These are phyloP conservation scores for Penicillium sp. DNA, from an alignment of 2,329 filamentous ascomycete species.

Conservation along the genomic window DNA sequence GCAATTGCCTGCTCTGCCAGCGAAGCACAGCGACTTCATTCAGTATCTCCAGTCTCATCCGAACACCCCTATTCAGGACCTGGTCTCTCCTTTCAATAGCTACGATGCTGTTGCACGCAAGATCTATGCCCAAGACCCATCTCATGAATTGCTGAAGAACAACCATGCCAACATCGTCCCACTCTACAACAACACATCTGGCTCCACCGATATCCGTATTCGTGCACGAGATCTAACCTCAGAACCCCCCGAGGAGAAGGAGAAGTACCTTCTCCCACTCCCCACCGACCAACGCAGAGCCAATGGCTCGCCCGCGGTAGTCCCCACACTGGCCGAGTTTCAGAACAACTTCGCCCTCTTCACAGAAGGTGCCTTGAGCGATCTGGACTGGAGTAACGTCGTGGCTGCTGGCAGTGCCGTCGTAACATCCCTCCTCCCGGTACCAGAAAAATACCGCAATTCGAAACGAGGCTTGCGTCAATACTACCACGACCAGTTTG, in stretches of 20 bases:
- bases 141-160: slow-evolving; percentile 32
- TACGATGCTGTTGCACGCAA: slow-evolving; percentile 42
- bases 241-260: slow-evolving; percentile 33
- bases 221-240: slow-evolving; percentile 38
- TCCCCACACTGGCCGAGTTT: slow-evolving; percentile 70
- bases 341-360: slow-evolving; percentile 80
- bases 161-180: slow-evolving; percentile 41
- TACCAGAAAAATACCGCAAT: slow-evolving; percentile 63
- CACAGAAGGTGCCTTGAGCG: slow-evolving; percentile 74
- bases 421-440: slow-evolving; percentile 75
- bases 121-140: slow-evolving; percentile 45
- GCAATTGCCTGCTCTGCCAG: background rate
- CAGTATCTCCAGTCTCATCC: background rate
- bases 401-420: slow-evolving; percentile 81
- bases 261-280: slow-evolving; percentile 41
- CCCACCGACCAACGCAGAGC: slow-evolving; percentile 60
- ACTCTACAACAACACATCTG: slow-evolving; percentile 31
- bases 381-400: slow-evolving; percentile 81
- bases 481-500: slow-evolving; percentile 82
- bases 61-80: background rate
- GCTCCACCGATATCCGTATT: slow-evolving; percentile 30
- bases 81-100: slow-evolving; percentile 39
- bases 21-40: background rate
- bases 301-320: slow-evolving; percentile 69
- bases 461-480: slow-evolving; percentile 66